Base-by-base conservation (phyloP, 2,329 filamentous ascomycete species). In the Cladosporium sp. region DNA sequence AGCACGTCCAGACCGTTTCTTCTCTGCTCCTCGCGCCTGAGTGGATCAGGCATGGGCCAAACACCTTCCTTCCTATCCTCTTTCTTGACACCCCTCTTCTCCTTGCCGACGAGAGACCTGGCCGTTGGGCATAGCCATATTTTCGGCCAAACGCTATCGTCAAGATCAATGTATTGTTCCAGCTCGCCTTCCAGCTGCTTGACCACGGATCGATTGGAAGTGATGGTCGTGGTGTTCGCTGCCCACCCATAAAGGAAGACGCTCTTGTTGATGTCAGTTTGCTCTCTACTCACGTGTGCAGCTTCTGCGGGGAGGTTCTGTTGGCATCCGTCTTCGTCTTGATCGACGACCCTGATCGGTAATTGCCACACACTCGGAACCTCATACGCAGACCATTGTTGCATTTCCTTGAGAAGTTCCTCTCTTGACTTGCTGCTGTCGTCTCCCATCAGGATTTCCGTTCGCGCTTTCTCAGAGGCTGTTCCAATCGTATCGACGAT, bases 191-290 rank as follows among this genome's bases (percentile, higher is more conserved):
- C 81, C 39, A 91, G 80, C 56, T 84, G 78, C 56, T 81, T 86
- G 18, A 81, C 79, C 39, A 86, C 82, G 1, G 79, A 80, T 18
- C 80, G 76, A 62, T 91, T 90, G 54, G 83, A 85, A 3, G 85
- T 88, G 45, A 91, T 69, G 1, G 86, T 90, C 1, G 84, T 86
- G 20, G 79, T 63, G 0, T 76, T 72, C 7, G 72, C 69, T 9
- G 75, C 74, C 87, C 87, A 91, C 13, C 86, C 86, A 61, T 83
- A 83, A 47, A 86, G 71, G 61, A 90, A 88, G 7, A 89, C 85
- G 17, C 84, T 83, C n/a, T 76, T 69, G 59, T 88, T 89, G 51
- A 87, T 81, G 11, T 73, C 68, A 0, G 79, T 82, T 45, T 87
- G 70, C 5, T 73, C 69, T 7, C 71, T 58, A 4, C 63, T 72